These are phyloP conservation scores for Aspergillus felis DNA, from an alignment of 2,329 filamentous ascomycete species.

Conservation along the genomic window DNA sequence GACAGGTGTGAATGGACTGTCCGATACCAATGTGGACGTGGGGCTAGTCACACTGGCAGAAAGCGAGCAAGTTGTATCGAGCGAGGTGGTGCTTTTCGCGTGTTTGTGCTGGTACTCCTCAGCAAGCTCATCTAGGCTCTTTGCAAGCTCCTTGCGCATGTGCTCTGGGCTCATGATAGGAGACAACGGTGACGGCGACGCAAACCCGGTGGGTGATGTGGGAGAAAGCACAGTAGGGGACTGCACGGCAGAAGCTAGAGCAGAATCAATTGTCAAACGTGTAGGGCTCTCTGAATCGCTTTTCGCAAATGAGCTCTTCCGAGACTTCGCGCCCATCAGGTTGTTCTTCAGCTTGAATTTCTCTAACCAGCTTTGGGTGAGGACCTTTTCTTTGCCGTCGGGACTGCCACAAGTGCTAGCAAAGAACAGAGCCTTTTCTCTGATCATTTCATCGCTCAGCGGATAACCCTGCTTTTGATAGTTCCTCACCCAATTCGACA, in stretches of 20 bases:
- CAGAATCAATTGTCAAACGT: conserved; percentile 53
- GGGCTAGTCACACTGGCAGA: conserved; percentile 70
- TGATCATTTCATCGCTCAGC: conserved; percentile 75
- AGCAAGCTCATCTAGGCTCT: conserved; percentile 58
- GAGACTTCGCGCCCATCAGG: conserved; percentile 50
- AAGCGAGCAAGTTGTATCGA: conserved; percentile 65
- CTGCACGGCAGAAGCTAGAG: conserved; percentile 54
- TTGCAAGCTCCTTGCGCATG: conserved; percentile 56
- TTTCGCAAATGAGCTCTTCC: conserved; percentile 50
- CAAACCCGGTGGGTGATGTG: conserved; percentile 63
- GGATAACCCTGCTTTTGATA: conserved; percentile 70
- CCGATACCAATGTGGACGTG: conserved; percentile 72
- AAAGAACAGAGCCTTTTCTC: conserved; percentile 79
- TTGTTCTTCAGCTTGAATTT: conserved; percentile 93
- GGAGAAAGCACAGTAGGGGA: conserved; percentile 68
- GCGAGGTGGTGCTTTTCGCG: conserved; percentile 63
- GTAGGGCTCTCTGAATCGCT: conserved; percentile 67
- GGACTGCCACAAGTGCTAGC: conserved; percentile 67
- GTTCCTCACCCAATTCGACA: conserved; percentile 83
- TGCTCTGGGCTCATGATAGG: conserved; percentile 67
- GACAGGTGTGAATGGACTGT: conserved; percentile 63
- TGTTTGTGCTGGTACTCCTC: conserved; percentile 61
- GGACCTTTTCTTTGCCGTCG: conserved; percentile 66
- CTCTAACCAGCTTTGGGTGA: conserved; percentile 78
- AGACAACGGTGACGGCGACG: conserved; percentile 67